These are phyloP conservation scores for Apiospora koreana DNA, from an alignment of 2,329 filamentous ascomycete genomes.

Conservation along the genomic window DNA sequence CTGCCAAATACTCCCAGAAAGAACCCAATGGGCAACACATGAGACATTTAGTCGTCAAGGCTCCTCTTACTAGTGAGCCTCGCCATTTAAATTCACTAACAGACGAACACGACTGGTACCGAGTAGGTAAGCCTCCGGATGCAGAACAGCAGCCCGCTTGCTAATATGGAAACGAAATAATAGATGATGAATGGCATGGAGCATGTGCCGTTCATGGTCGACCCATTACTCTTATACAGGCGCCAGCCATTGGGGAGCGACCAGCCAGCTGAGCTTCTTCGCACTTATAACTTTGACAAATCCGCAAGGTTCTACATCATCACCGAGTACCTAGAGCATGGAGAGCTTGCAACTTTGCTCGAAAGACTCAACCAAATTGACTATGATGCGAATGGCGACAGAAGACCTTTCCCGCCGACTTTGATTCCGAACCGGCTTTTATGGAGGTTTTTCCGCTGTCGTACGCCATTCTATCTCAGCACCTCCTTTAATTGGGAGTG, in stretches of 20 bases:
- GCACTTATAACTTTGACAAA: background rate
- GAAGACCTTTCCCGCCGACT: background rate
- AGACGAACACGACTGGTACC: background rate
- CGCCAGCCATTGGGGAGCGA: background rate
- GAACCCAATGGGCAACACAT: background rate
- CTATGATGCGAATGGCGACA: background rate
- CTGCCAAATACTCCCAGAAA: background rate
- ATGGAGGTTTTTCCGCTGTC: background rate
- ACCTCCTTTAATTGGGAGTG: background rate
- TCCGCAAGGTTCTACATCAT: background rate
- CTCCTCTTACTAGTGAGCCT: background rate
- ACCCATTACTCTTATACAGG: background rate
- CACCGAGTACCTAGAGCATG: slow-evolving; percentile 1
- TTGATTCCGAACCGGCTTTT: background rate
- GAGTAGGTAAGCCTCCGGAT: background rate
- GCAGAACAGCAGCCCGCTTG: background rate
- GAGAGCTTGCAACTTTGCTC: background rate
- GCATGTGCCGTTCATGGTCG: background rate
- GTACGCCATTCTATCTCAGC: background rate
- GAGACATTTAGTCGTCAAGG: background rate
- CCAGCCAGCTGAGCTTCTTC: background rate
- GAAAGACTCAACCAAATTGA: background rate
- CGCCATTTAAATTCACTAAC: background rate
- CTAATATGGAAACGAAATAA: background rate
- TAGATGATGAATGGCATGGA: background rate